Conservation (phyloP, 176 grass and related monocot genomes). For the Coix lacrymajobi region DNA sequence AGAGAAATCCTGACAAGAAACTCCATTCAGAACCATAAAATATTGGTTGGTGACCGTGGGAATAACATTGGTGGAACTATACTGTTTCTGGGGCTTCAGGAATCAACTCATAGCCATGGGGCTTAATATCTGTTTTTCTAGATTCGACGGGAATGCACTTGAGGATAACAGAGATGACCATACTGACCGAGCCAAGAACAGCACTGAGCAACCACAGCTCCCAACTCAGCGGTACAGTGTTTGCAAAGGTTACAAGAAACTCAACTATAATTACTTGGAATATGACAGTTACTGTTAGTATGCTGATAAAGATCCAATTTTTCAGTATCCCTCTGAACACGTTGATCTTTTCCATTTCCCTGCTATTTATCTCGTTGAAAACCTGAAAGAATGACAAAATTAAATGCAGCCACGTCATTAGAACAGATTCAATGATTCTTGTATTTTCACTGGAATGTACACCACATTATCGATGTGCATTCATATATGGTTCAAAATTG, state of each 20-base stretch:
- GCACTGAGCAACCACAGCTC: conserved; percentile 63
- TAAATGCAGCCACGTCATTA: background rate
- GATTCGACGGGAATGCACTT: conserved; percentile 75
- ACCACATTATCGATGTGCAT: background rate
- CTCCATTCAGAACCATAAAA: background rate
- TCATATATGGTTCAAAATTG: background rate
- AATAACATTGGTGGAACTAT: conserved; percentile 16
- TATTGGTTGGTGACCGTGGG: background rate
- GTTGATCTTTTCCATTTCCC: conserved; percentile 88
- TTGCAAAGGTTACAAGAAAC: conserved; percentile 74
- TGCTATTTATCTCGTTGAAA: conserved; percentile 90
- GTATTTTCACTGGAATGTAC: background rate
- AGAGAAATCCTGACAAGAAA: background rate
- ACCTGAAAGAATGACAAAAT: conserved; percentile 48
- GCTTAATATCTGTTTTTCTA: background rate
- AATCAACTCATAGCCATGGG: conserved; percentile 52
- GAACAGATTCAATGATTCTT: background rate
- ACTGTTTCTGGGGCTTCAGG: conserved; percentile 52
- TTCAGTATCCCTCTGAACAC: conserved; percentile 62
- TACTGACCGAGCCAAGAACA: conserved; percentile 58
- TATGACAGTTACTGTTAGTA: conserved; percentile 54
- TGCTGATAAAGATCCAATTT: conserved; percentile 65
- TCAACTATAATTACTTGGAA: conserved; percentile 89
- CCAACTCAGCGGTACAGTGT: conserved; percentile 62
- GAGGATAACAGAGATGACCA: conserved; percentile 62